Evolutionary conservation across 306 rosid genomes (phyloP), one percentile per base, ranked within the genome.

Genomic region (Cicer bijugum): DNA sequence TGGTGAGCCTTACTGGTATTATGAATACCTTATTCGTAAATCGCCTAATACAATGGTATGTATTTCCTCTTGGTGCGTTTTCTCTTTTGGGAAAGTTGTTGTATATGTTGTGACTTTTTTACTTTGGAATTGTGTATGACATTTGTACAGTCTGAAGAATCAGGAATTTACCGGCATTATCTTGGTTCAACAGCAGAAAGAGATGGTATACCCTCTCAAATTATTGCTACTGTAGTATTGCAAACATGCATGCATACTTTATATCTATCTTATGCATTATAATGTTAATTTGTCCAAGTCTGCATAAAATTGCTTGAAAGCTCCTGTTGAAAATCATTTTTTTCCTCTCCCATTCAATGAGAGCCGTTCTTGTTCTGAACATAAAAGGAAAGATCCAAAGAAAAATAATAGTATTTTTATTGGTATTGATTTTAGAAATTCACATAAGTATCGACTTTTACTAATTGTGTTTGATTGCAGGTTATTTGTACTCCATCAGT

Each of bases 1-100:
- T 77, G 99, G 97, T 20, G 89, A 81, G 80, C 87, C 88, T 46
- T 94, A 91, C 72, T 94, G 99, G 99, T 89, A 84, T 64, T 87
- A 87, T 75, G 97, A 91, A 79, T 91, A 89, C 83, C 92, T 94
- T 74, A 91, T 94, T 81, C 99, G 96, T 59, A 94, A 94, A 85
- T 91, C 97, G 63, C 97, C 99, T 33, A 87, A 87, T 28, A 87
- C 64, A 80, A 48, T 67, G n/a, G 96, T 91, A 71, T 66, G 94
- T 75, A 40, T 80, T 51, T 58, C 43, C 38, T 51, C 53, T 51
- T 9, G 8, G 70, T 72, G 40, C 17, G 55, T 53, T 23, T 45
- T 45, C 37, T 44, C 50, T 67, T 16, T 70, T 66, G 5, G 46
- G 50, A 51, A 65, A 33, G 10, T 77, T 75, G 14, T 56, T 58